Evolutionary conservation across 164 flowering plant genomes (phyloP).

Genomic region (Dillenia turbinata): DNA sequence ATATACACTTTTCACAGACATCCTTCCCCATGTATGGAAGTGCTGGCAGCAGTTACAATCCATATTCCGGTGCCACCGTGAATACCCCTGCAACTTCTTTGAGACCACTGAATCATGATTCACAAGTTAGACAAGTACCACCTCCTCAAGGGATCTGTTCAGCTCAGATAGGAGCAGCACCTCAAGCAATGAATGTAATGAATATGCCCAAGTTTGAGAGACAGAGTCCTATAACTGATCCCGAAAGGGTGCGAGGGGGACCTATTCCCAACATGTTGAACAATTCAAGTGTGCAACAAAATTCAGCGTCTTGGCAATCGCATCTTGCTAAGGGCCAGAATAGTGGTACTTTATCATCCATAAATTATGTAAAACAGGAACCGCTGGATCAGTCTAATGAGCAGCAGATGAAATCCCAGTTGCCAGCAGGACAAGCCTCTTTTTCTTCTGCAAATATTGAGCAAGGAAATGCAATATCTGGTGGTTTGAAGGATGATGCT

Average conservation of each 20-base stretch:
- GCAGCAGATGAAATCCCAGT: constrained; percentile 47
- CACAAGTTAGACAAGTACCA: constrained; percentile 53
- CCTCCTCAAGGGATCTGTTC: constrained; percentile 42
- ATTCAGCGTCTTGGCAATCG: constrained; percentile 47
- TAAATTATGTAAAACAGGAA: constrained; percentile 56
- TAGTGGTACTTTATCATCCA: constrained; percentile 28
- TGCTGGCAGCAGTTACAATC: constrained; percentile 35
- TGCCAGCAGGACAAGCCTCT: constrained; percentile 29
- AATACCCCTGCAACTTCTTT: constrained; percentile 34
- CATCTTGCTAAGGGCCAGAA: constrained; percentile 40
- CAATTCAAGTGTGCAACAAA: constrained; percentile 46
- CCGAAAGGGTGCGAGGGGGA: constrained; percentile 52
- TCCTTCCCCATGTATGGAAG: constrained; percentile 62
- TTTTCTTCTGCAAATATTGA: constrained; percentile 37
- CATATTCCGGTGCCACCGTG: constrained; percentile 43
- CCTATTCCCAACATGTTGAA: constrained; percentile 40
- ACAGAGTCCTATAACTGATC: constrained; percentile 43
- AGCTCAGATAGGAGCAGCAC: constrained; percentile 37
- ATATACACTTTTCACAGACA: constrained; percentile 49
- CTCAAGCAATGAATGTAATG: constrained; percentile 36
- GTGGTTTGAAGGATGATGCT: constrained; percentile 37
- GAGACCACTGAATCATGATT: constrained; percentile 55
- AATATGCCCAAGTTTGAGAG: constrained; percentile 46
- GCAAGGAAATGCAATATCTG: constrained; percentile 36
- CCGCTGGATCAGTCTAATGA: constrained; percentile 54